Evolutionary conservation across 2,329 filamentous ascomycete species (phyloP).

Genomic region (Neoscytalidium dimidiatum): DNA sequence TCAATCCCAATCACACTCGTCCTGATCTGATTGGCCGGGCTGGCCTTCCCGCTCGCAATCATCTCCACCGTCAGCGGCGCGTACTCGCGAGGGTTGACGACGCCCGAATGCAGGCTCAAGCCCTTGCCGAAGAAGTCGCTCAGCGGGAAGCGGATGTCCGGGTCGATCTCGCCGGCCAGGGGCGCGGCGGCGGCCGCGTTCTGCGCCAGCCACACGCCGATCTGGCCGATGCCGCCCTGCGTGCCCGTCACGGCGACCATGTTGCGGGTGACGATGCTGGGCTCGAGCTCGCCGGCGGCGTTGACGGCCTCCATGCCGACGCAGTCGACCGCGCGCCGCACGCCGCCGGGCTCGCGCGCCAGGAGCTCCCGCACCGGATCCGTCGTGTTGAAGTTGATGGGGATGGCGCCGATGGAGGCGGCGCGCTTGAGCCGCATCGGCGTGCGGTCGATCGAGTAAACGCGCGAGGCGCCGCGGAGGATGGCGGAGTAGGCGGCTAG

Average conservation of each 20-base stretch:
- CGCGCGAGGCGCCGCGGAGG: no score
- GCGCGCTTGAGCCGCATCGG: slow-evolving; percentile 22
- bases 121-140: slow-evolving; percentile 21
- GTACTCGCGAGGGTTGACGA: slow-evolving; percentile 21
- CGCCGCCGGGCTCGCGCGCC: slow-evolving; percentile 21
- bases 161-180: background rate
- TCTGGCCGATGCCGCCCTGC: slow-evolving; percentile 33
- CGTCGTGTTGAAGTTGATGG: slow-evolving; percentile 23
- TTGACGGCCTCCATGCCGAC: slow-evolving; percentile 25
- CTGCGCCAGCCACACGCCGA: slow-evolving; percentile 26
- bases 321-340: slow-evolving; percentile 22
- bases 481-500: slow-evolving; percentile 24
- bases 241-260: slow-evolving; percentile 30
- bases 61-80: slow-evolving; percentile 23
- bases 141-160: slow-evolving; percentile 20
- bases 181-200: slow-evolving; percentile 1
- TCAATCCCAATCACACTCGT: slow-evolving; percentile 24
- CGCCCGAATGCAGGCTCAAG: slow-evolving; percentile 21
- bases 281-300: slow-evolving; percentile 23
- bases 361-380: slow-evolving; percentile 24
- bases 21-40: slow-evolving; percentile 23
- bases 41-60: slow-evolving; percentile 23
- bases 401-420: slow-evolving; percentile 23
- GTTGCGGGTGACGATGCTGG: slow-evolving; percentile 28
- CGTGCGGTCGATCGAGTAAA: slow-evolving; percentile 23